Evolutionary conservation across 345 rosid species (phyloP), one percentile per base, ranked within the genome.

Genomic region (Iberis pinnata): DNA sequence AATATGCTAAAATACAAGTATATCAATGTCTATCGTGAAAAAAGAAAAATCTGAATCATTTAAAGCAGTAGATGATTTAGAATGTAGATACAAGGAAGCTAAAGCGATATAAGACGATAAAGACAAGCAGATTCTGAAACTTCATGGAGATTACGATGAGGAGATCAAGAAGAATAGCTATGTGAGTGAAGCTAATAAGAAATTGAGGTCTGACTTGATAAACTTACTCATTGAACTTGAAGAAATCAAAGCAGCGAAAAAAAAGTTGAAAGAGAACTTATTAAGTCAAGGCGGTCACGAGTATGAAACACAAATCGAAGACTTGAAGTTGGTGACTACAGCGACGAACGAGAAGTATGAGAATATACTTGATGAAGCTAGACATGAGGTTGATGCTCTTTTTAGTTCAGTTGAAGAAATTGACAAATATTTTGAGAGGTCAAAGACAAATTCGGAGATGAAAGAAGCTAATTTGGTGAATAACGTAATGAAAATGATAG

Each of bases 261-360:
- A 77, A 61, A 65, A 83, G 55, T 65, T 88, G 8, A 88, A 88
- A 75, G 98, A 88, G 75, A 83, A 73, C 71, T 73, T 92, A 45
- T 53, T 88, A 41, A 65, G 66, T 67, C 85, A 75, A 75, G 79
- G 69, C 0, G 94, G 88, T 71, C 85, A 69, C 45, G 94, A 88
- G 60, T 88, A 80, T 38, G 95, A 85, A 68, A 49, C 73, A 31
- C 93, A 81, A 60, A 74, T 88, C 44, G 93, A 88, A 52, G 77
- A 92, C 73, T 63, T 92, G 52, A 77, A 79, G 49, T 49, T 88
- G 75, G 88, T 88, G 41, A 66, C 88, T 42, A 83, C 83, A 57
- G 89, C 82, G 9, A 76, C 86, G 1, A 88, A 77, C 18, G 83
- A 83, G 78, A 88, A 87, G 70, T 83, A 83, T 27, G 94, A 92